These are phyloP conservation scores for Pyrenophora tritici-repentis DNA, from an alignment of 2,329 filamentous ascomycete genomes.

Conservation along the genomic window DNA sequence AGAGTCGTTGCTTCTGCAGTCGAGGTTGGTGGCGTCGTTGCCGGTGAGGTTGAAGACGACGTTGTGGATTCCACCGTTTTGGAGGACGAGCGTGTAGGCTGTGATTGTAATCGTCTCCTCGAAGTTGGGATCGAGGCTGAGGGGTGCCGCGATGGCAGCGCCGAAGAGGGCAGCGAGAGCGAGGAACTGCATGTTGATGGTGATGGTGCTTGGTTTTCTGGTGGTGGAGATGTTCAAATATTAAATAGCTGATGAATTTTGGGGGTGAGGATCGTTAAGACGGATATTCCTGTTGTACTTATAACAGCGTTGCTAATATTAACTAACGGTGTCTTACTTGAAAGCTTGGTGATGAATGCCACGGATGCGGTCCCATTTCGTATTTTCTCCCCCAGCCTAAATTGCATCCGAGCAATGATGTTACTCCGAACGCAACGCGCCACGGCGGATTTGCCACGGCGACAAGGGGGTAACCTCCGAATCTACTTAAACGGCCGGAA, in stretches of 20 bases:
- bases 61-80: conserved; percentile 17
- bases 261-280: neutral
- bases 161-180: conserved; percentile 25
- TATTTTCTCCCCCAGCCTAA: too few relatives aligned
- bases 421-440: too few relatives aligned
- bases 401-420: too few relatives aligned
- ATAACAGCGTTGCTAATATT: neutral
- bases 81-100: conserved; percentile 25
- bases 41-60: conserved; percentile 30
- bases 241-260: neutral
- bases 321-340: neutral
- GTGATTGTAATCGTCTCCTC: conserved; percentile 27
- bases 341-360: neutral
- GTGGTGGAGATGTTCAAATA: neutral
- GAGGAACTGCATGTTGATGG: conserved; percentile 26
- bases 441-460: too few relatives aligned
- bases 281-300: neutral
- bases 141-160: conserved; percentile 19
- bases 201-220: neutral
- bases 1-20: conserved; percentile 17
- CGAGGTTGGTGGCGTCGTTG: conserved; percentile 18
- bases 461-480: too few relatives aligned
- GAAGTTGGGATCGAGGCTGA: conserved; percentile 11
- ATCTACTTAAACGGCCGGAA: too few relatives aligned
- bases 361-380: neutral